Base-by-base conservation (phyloP, 306 rosid genomes). In the Quercus dentata region DNA sequence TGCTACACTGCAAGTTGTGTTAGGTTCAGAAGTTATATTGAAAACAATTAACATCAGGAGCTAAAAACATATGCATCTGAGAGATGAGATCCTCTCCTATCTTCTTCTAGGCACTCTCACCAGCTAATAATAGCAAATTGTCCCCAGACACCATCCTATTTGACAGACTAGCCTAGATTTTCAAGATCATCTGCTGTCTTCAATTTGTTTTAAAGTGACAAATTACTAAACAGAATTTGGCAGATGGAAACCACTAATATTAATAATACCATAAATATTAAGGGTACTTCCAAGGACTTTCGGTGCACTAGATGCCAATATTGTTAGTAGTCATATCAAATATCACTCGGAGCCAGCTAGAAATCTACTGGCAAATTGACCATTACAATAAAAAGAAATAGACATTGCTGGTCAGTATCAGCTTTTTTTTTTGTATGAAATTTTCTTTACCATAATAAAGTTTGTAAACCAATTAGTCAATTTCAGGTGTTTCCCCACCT, bases 321-420 rank as follows among this genome's bases (percentile, higher is more conserved):
- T 23, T 4, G 14, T 63, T 17, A 64, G 21, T 20, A 64, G 70
- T 64, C 70, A 28, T 64, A 64, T 64, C 70, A 28, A 30, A 31
- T 17, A 28, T 13, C 44, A 14, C 10, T 63, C 20, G 6, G 70
- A 64, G 44, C 70, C 61, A 76, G 27, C 61, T 56, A 21, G 49
- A 46, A 17, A 8, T 1, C 18, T 27, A 31, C 18, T 21, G 27
- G 62, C 82, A 51, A 72, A 57, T 13, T 77, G 83, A n/a, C 23
- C 83, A 7, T 14, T 59, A 21, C 17, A 23, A 17, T 78, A n/a
- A 73, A 64, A 80, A 35, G 27, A 63, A 56, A 56, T 46, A 19
- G 78, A 56, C 84, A 68, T 71, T 75, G 82, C 74, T 74, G 6
- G 68, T 71, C 85, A 41, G 58, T 75, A 74, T 7, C 33, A 49